Evolutionary conservation across 1,139 yeast species (phyloP).

Genomic region (Blastobotrys capitulatus): DNA sequence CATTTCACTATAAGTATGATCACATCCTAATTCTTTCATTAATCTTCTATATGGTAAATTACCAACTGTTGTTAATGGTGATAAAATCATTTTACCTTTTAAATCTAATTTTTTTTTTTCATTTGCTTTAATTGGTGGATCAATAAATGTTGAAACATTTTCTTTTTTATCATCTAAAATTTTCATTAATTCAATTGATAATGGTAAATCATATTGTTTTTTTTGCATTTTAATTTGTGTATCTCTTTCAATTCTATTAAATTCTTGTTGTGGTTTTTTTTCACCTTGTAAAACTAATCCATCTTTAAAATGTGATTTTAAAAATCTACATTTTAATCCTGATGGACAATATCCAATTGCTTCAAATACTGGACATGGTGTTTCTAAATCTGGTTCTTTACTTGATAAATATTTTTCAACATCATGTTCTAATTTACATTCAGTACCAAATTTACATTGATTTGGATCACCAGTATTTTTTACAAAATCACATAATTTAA

Average conservation of each 20-base stretch:
- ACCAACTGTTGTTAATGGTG: constrained; percentile 97
- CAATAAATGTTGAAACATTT: constrained; percentile 48
- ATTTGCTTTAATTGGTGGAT: constrained; percentile 68
- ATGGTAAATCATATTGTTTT: constrained; percentile 52
- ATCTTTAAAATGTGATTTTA: constrained; percentile 60
- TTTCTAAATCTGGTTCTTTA: constrained; percentile 68
- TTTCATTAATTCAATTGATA: constrained; percentile 49
- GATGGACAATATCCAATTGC: constrained; percentile 88
- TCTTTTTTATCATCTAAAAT: constrained; percentile 42
- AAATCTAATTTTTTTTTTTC: constrained; percentile 76
- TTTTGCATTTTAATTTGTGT: constrained; percentile 55
- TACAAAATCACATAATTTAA: constrained; percentile 62
- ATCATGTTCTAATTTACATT: constrained; percentile 77
- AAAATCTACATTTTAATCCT: constrained; percentile 91
- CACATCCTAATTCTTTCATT: constrained; percentile 89
- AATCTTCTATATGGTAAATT: constrained; percentile 90
- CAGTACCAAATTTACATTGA: constrained; percentile 64
- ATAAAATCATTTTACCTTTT: constrained; percentile 72
- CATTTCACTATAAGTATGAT: constrained; percentile 93
- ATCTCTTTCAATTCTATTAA: constrained; percentile 55
- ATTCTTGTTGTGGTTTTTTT: constrained; percentile 41
- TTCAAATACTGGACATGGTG: constrained; percentile 75
- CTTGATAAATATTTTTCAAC: constrained; percentile 53
- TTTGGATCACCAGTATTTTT: constrained; percentile 29
- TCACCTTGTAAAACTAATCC: constrained; percentile 42